Evolutionary conservation across 352 stramenopile species (phyloP), one percentile per base, ranked within the genome.

Genomic region (Phytophthora sp.): DNA sequence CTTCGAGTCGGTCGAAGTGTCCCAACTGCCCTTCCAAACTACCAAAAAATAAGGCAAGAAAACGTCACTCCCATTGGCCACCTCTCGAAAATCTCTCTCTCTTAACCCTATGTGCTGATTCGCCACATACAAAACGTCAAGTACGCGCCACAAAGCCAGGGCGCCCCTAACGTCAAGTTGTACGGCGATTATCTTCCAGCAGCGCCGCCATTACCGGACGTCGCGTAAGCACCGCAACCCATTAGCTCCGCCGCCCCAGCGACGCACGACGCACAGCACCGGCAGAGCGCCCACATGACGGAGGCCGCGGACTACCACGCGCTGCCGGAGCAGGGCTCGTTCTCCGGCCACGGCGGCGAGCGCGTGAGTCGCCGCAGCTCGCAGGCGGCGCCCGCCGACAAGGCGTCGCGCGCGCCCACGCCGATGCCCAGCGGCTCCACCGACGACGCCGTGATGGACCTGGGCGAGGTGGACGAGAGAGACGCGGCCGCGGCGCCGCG

Each of bases 231-330:
- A n/a, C n/a, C n/a, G n/a, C n/a, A n/a, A n/a, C n/a, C n/a, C 12
- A 39, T 12, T 32, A 32, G 28, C 28, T 11, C 9, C 32, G 32
- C 32, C 32, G 13, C 15, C 35, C 15, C 13, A 17, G n/a, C n/a
- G n/a, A n/a, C n/a, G n/a, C n/a, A n/a, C n/a, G n/a, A n/a, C n/a
- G n/a, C n/a, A n/a, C n/a, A n/a, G n/a, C n/a, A n/a, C n/a, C n/a
- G n/a, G n/a, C n/a, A n/a, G n/a, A n/a, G n/a, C n/a, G n/a, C n/a
- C n/a, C 35, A 30, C 57, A 74, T 74, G 65, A 69, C 65, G 59
- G 58, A 73, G 41, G 30, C 43, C 34, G 38, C 37, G 37, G 61
- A 76, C 56, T 78, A 78, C 57, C 66, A 70, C 66, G 56, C 66
- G 35, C 66, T 76, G 17, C 37, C 61, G 32, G 66, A 76, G 31